These are phyloP conservation scores for Paxillus involutus DNA, from an alignment of 768 basidiomycete species.

Conservation along the genomic window DNA sequence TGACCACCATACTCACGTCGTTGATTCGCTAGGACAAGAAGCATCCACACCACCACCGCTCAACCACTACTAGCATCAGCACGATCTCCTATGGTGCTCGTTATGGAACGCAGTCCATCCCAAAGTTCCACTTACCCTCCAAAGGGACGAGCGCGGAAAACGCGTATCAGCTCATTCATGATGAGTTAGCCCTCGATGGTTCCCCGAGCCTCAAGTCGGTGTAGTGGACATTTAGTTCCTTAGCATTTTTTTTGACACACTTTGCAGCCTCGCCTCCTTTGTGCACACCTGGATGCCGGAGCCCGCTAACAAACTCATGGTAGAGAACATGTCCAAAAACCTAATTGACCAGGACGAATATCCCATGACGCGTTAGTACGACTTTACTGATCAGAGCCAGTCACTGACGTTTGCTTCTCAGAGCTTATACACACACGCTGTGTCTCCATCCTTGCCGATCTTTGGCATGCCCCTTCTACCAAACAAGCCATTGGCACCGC, in stretches of 20 bases:
- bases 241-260: background rate
- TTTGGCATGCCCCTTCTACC: conserved; percentile 63
- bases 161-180: conserved; percentile 60
- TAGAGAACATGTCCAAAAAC: conserved; percentile 67
- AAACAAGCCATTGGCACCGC: conserved; percentile 64
- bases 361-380: conserved; percentile 48
- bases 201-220: conserved; percentile 49
- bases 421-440: conserved; percentile 46
- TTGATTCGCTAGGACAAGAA: conserved; percentile 47
- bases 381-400: background rate
- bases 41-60: conserved; percentile 28
- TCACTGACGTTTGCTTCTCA: conserved; percentile 7
- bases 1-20: background rate
- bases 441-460: conserved; percentile 59
- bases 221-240: background rate
- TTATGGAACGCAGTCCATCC: conserved; percentile 66
- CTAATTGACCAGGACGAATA: conserved; percentile 73
- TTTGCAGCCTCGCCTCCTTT: conserved; percentile 53
- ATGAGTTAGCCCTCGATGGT: conserved; percentile 59
- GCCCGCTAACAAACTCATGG: conserved; percentile 52
- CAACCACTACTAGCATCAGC: conserved; percentile 36
- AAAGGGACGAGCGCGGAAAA: conserved; percentile 57
- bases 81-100: conserved; percentile 54
- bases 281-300: conserved; percentile 67
- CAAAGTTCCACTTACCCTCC: conserved; percentile 64